These are phyloP conservation scores for Pythium aphanidermatum DNA, from an alignment of 352 stramenopile species.

Conservation along the genomic window DNA sequence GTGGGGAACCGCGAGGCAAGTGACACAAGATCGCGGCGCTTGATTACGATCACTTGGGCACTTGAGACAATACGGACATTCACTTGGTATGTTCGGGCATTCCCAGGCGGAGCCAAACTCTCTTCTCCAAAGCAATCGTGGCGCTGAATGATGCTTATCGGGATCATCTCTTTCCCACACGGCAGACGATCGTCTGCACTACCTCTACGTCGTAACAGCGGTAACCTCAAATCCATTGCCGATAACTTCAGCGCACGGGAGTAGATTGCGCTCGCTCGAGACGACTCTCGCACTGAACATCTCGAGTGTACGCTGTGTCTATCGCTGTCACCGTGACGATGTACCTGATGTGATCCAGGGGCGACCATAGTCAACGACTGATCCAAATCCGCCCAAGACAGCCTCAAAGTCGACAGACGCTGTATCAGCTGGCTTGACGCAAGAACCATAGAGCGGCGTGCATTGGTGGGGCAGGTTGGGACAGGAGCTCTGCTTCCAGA, in stretches of 20 bases:
- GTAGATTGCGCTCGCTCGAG: conserved; percentile 6
- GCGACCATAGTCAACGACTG: too few species aligned
- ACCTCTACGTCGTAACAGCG: not conserved
- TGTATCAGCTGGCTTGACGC: too few species aligned
- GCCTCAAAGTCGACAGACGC: too few species aligned
- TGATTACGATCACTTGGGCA: conserved; percentile 38
- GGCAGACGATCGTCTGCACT: not conserved
- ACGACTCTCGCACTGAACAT: conserved; percentile 10
- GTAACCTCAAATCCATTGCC: conserved; percentile 1
- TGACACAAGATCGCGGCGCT: conserved; percentile 29
- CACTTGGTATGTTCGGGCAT: conserved; percentile 28
- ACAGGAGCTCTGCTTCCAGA: too few species aligned
- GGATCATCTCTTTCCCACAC: conserved; percentile 13
- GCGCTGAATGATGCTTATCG: conserved; percentile 42
- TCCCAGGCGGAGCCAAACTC: conserved; percentile 23
- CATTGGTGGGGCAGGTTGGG: too few species aligned
- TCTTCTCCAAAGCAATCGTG: conserved; percentile 61
- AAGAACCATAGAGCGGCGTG: too few species aligned
- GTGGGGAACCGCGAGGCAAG: conserved; percentile 36
- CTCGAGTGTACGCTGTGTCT: not conserved
- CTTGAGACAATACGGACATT: conserved; percentile 52
- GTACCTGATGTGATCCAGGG: too few species aligned
- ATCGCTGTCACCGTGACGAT: not conserved
- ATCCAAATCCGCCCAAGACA: too few species aligned
- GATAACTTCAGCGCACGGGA: conserved; percentile 7